Evolutionary conservation across 2,329 filamentous ascomycete species (phyloP), one percentile per base, ranked within the genome.

Genomic region (Neopestalotiopsis clavispora): DNA sequence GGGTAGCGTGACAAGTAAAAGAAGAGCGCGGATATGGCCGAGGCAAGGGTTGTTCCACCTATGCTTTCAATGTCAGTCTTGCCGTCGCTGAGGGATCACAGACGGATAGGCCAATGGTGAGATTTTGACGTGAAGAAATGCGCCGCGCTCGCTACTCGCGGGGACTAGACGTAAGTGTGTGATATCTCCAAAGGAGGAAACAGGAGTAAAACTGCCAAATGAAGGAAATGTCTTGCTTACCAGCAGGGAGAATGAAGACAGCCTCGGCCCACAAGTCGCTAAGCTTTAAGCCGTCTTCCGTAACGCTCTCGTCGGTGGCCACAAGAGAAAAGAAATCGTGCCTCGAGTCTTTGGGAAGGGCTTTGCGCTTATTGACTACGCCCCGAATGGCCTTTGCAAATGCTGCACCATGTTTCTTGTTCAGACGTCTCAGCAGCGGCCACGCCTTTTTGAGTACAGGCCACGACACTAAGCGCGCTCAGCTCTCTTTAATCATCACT

Each of bases 1-100:
- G 77, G 75, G 52, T 80, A 72, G 58, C 71, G 74, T 5, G 73
- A 69, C 2, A 82, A 69, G 69, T 81, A 82, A 73, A 80, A 81
- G 64, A 82, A 74, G 1, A 74, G 71, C 1, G 77, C 79, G 5
- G 77, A 62, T 2, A 79, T 69, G 2, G 78, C 73, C 4, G 75
- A 79, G 1, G 78, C 75, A 1, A 76, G 77, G 1, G 79, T 81
- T 52, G 80, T 78, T 4, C 52, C 49, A 17, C 59, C 45, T 32
- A 17, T 52, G 17, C 17, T 0, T 12, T 52, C 20, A n/a, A 17
- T 10, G 2, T 38, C 34, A 38, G 34, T 38, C 34, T 10, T 38
- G 34, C 3, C 0, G 34, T 10, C 34, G 34, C 34, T 10, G 10
- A 38, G 5, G 5, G 5, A 38, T 38, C 9, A 5, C 5, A 38